A percentile compares a stretch with the other conserved stretches of the same genome.
Conservation (phyloP, 345 rosid genomes). For the Salix brachista region DNA sequence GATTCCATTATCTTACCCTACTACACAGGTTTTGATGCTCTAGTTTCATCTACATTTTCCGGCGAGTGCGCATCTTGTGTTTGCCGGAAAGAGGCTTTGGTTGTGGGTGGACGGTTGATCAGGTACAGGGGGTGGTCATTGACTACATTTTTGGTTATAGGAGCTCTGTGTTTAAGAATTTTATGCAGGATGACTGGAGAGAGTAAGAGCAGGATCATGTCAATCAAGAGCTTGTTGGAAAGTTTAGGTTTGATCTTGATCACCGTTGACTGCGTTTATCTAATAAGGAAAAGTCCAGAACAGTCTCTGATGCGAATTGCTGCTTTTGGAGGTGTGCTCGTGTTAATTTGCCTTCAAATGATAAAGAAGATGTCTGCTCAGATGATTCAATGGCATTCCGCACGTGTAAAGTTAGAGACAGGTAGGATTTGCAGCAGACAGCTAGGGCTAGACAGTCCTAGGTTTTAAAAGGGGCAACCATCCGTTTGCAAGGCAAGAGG, state of each 20-base stretch:
- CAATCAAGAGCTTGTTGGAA: conserved; percentile 23
- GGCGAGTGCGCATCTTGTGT: conserved; percentile 70
- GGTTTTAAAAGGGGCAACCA: not conserved
- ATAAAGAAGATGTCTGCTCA: conserved; percentile 22
- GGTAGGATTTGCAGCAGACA: not conserved
- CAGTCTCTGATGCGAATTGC: conserved; percentile 26
- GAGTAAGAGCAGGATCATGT: not conserved
- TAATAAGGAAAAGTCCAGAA: conserved; percentile 40
- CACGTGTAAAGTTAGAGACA: conserved; percentile 11
- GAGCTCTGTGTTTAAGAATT: conserved; percentile 40
- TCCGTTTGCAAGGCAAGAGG: not conserved
- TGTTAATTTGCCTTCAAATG: conserved; percentile 51
- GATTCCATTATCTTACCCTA: conserved; percentile 74
- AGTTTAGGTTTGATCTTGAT: conserved; percentile 46
- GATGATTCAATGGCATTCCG: conserved; percentile 3
- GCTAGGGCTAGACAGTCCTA: not conserved
- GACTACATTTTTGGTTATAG: conserved; percentile 54
- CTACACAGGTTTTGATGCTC: conserved; percentile 81
- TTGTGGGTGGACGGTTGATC: conserved; percentile 66
- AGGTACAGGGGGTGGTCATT: conserved; percentile 57
- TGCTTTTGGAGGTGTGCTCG: conserved; percentile 42
- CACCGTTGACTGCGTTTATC: conserved; percentile 46
- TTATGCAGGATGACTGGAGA: not conserved
- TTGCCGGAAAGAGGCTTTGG: conserved; percentile 55
- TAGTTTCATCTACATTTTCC: conserved; percentile 54